Percentiles rank a stretch among this genome's conserved stretches.
These are phyloP conservation scores for Aspergillus caelatus DNA, from an alignment of 2,329 filamentous ascomycete genomes.

Conservation along the genomic window DNA sequence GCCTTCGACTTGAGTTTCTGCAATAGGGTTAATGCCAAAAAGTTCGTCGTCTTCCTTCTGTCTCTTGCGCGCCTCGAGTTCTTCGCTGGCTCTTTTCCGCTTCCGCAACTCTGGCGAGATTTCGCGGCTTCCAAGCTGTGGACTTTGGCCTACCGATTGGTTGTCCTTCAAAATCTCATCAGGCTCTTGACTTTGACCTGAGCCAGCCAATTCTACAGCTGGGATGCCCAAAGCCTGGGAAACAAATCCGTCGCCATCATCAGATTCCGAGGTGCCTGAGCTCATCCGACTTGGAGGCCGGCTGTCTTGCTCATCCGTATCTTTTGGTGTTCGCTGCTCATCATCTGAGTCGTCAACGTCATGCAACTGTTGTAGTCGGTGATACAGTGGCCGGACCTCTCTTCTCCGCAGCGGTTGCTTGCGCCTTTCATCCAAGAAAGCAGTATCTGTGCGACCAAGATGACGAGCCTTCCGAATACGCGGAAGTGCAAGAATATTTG, in stretches of 20 bases:
- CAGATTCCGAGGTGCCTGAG: slow-evolving; percentile 55
- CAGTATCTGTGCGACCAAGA: slow-evolving; percentile 61
- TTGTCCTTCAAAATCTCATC: slow-evolving; percentile 16
- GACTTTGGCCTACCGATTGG: slow-evolving; percentile 27
- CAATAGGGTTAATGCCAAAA: slow-evolving; percentile 64
- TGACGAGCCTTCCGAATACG: slow-evolving; percentile 71
- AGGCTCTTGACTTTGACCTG: background rate
- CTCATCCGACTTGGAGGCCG: slow-evolving; percentile 73
- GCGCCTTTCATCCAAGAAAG: slow-evolving; percentile 70
- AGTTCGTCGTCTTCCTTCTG: slow-evolving; percentile 84
- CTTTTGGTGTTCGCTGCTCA: slow-evolving; percentile 70
- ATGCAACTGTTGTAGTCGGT: slow-evolving; percentile 73
- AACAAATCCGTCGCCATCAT: slow-evolving; percentile 45
- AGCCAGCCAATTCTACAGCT: slow-evolving; percentile 16
- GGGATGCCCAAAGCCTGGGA: slow-evolving; percentile 28
- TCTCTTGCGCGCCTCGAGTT: slow-evolving; percentile 73
- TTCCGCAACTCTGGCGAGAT: slow-evolving; percentile 64
- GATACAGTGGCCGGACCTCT: slow-evolving; percentile 77
- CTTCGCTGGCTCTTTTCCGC: slow-evolving; percentile 71
- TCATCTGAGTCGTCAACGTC: slow-evolving; percentile 87
- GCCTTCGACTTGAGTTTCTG: slow-evolving; percentile 56
- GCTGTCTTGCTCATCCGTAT: slow-evolving; percentile 85
- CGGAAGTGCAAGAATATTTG: slow-evolving; percentile 69
- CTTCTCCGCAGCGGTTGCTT: slow-evolving; percentile 59
- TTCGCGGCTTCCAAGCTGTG: slow-evolving; percentile 47